A percentile compares a stretch with the other conserved stretches of the same genome.
phyloP scores from a whole-genome alignment of 2,329 filamentous ascomycete species.

The Falciphora oryzae region DNA sequence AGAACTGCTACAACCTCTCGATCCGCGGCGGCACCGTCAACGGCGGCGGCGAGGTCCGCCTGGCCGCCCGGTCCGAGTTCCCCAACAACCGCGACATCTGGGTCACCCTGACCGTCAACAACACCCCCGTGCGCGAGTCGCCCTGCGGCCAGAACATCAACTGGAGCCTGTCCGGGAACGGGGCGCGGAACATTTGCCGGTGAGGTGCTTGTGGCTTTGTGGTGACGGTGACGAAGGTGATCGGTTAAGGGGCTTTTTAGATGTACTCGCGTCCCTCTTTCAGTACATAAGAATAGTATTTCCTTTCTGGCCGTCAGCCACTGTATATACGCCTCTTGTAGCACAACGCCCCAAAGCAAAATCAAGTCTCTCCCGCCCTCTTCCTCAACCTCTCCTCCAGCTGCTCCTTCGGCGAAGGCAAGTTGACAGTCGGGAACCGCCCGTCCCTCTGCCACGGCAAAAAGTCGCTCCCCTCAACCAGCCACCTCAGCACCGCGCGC shows the following conservation, averaged over 20 bases:
- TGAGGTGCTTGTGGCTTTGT: neutral
- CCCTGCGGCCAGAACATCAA: slow-evolving; percentile 49
- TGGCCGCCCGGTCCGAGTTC: slow-evolving; percentile 48
- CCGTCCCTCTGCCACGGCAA: neutral
- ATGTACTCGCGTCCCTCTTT: neutral
- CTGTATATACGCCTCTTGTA: no score
- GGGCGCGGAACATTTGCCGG: slow-evolving; percentile 32
- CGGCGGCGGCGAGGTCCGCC: slow-evolving; percentile 49
- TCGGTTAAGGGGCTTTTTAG: neutral
- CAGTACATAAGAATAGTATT: neutral
- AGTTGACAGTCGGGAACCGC: neutral
- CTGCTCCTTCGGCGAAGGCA: neutral
- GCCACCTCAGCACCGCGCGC: slow-evolving; percentile 31
- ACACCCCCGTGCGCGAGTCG: slow-evolving; percentile 44
- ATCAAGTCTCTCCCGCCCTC: neutral
- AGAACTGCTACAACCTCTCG: slow-evolving; percentile 53
- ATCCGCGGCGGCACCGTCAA: slow-evolving; percentile 46
- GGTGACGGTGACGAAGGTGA: neutral
- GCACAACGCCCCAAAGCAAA: no score
- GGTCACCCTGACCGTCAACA: slow-evolving; percentile 43
- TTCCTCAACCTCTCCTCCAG: neutral
- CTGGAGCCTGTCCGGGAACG: slow-evolving; percentile 43
- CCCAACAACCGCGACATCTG: slow-evolving; percentile 45
- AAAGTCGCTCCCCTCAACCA: slow-evolving; percentile 13
- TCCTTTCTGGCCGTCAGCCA: no score